Conservation (phyloP, 306 rosid species). For the Prunus dulcis region DNA sequence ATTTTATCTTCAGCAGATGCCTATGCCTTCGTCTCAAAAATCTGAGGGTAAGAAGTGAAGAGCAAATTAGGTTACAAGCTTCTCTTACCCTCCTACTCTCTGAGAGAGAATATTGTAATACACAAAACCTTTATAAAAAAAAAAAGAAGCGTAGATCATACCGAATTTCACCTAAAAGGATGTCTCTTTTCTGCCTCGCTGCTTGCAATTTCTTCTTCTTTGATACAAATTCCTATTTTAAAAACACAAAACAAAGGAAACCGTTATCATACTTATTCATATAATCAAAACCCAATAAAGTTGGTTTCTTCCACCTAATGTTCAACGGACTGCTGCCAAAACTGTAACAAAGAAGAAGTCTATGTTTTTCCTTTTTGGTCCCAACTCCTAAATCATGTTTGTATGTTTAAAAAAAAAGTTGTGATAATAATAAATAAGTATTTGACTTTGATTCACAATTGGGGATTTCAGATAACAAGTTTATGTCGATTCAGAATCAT, state of each 20-base stretch:
- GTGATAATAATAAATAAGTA: background rate
- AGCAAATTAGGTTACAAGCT: background rate
- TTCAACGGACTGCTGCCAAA: background rate
- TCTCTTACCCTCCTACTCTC: background rate
- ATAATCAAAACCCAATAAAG: background rate
- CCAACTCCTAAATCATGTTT: no score
- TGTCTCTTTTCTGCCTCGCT: slow-evolving; percentile 26
- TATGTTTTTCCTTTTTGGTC: background rate
- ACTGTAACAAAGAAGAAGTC: background rate
- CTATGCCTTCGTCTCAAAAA: slow-evolving; percentile 47
- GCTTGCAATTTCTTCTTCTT: slow-evolving; percentile 41
- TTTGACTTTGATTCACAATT: background rate
- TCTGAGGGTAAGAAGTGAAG: slow-evolving; percentile 24
- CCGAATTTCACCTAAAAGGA: slow-evolving; percentile 55
- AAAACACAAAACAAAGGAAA: slow-evolving; percentile 1
- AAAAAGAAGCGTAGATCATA: slow-evolving; percentile 6
- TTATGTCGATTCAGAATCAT: background rate
- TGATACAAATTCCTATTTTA: slow-evolving; percentile 47
- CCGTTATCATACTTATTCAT: background rate
- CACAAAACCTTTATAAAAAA: background rate
- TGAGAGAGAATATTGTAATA: background rate
- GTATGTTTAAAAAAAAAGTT: no score
- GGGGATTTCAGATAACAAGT: background rate
- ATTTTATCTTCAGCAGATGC: slow-evolving; percentile 28
- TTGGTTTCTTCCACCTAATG: background rate